A percentile compares a stretch with the other conserved stretches of the same genome.
Evolutionary conservation across 2,329 filamentous ascomycete species (phyloP).

Genomic region (Colletotrichum lentis): DNA sequence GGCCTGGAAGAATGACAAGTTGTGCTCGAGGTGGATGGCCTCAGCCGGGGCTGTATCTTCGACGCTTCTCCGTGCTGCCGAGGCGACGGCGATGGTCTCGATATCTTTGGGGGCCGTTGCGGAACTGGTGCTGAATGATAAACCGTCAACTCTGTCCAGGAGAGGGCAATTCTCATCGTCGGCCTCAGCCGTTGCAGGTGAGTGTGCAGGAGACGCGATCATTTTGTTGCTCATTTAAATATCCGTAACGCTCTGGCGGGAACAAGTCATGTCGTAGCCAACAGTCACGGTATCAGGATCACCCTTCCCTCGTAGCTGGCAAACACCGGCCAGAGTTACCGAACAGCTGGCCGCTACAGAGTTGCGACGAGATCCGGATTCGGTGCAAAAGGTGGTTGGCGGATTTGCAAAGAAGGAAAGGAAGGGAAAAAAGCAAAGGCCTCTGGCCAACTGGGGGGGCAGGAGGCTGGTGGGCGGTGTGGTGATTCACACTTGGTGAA

Average conservation of each 20-base stretch:
- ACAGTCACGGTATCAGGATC: conserved; percentile 10
- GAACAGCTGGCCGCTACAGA: conserved; percentile 18
- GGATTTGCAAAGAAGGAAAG: conserved; percentile 2
- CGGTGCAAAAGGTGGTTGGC: neutral
- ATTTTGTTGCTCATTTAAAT: conserved; percentile 15
- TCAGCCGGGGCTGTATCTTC: conserved; percentile 44
- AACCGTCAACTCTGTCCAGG: neutral
- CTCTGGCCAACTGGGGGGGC: conserved; percentile 6
- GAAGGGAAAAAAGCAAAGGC: neutral
- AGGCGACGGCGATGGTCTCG: conserved; percentile 3
- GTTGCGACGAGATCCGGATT: neutral
- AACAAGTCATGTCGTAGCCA: conserved; percentile 5
- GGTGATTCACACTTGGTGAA: conserved; percentile 1
- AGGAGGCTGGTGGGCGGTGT: conserved; percentile 5
- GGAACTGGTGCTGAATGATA: neutral
- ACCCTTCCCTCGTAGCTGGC: conserved; percentile 16
- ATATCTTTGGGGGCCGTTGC: conserved; percentile 24
- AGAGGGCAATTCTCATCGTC: conserved; percentile 30
- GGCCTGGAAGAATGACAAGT: conserved; percentile 50
- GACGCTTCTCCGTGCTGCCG: conserved; percentile 9
- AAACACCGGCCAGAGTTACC: conserved; percentile 14
- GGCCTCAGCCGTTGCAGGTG: neutral
- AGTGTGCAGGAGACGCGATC: conserved; percentile 14
- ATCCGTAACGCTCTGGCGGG: neutral
- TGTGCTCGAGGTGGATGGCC: conserved; percentile 52